These are phyloP conservation scores for Cyberlindnera mycetangii DNA, from an alignment of 805 yeast genomes.

Conservation along the genomic window DNA sequence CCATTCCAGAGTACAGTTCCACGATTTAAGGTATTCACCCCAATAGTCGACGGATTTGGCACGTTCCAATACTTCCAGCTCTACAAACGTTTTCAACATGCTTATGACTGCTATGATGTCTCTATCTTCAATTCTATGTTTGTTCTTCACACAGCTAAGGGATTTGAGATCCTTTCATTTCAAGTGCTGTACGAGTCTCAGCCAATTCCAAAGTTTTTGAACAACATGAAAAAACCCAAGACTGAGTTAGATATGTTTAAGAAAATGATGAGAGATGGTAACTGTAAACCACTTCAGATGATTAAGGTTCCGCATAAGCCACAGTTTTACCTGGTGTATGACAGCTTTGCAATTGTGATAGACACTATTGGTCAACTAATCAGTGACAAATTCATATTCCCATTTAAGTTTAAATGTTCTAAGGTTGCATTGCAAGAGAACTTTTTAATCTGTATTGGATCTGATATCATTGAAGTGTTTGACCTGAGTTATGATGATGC, in stretches of 20 bases:
- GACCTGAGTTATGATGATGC: constrained; percentile 46
- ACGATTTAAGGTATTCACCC: constrained; percentile 56
- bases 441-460: constrained; percentile 52
- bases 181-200: constrained; percentile 53
- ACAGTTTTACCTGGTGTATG: constrained; percentile 63
- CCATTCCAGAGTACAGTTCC: constrained; percentile 35
- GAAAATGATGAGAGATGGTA: constrained; percentile 36
- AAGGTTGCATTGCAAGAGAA: constrained; percentile 42
- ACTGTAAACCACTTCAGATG: constrained; percentile 55
- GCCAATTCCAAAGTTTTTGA: constrained; percentile 50
- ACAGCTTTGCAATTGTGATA: constrained; percentile 64
- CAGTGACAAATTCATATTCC: constrained; percentile 36
- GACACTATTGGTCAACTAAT: constrained; percentile 56
- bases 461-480: constrained; percentile 70
- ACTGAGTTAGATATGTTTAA: constrained; percentile 37
- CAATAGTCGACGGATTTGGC: constrained; percentile 50
- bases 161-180: constrained; percentile 62
- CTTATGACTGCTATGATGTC: constrained; percentile 56
- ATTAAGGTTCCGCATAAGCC: constrained; percentile 53
- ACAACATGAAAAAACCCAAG: constrained; percentile 25
- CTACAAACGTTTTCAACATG: constrained; percentile 45
- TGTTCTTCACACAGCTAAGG: constrained; percentile 63
- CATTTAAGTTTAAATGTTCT: constrained; percentile 40
- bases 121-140: constrained; percentile 64
- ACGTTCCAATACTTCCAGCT: constrained; percentile 42